A percentile compares a stretch with the other conserved stretches of the same genome.
Conservation (phyloP, 2,329 filamentous ascomycete species). For the Dichotomopilus funicola region DNA sequence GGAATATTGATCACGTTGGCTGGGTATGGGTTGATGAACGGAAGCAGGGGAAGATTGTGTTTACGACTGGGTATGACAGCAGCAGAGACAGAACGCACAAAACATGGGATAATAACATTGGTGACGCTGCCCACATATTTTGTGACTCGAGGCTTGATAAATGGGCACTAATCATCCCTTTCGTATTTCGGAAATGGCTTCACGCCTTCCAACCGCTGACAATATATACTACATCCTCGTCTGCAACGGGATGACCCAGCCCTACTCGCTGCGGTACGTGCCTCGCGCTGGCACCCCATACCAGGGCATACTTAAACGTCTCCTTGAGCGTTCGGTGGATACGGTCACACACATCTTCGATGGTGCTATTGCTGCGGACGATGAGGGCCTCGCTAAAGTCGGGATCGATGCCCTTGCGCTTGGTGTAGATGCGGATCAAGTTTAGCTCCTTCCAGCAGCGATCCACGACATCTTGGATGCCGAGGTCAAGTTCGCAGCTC, state of each 20-base stretch:
- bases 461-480: slow-evolving; percentile 88
- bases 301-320: slow-evolving; percentile 96
- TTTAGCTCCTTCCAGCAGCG: slow-evolving; percentile 89
- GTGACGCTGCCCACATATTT: not conserved
- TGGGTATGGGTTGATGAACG: not conserved
- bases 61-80: slow-evolving; percentile 19
- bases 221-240: slow-evolving; percentile 64
- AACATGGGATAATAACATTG: not conserved
- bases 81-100: slow-evolving; percentile 15
- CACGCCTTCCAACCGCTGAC: slow-evolving; percentile 58
- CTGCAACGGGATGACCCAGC: slow-evolving; percentile 68
- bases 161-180: slow-evolving; percentile 11
- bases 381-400: slow-evolving; percentile 89
- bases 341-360: slow-evolving; percentile 95
- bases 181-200: slow-evolving; percentile 1
- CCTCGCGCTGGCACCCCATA: slow-evolving; percentile 94
- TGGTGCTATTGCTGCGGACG: slow-evolving; percentile 76
- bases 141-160: not conserved
- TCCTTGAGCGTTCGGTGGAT: slow-evolving; percentile 94
- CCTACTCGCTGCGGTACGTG: slow-evolving; percentile 94
- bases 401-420: slow-evolving; percentile 86
- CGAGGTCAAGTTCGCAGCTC: slow-evolving; percentile 93
- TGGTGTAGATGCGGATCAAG: slow-evolving; percentile 91
- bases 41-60: not conserved
- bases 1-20: not conserved